Evolutionary conservation across 2,329 filamentous ascomycete genomes (phyloP), one percentile per base, ranked within the genome.

Genomic region (Fusarium pseudograminearum): DNA sequence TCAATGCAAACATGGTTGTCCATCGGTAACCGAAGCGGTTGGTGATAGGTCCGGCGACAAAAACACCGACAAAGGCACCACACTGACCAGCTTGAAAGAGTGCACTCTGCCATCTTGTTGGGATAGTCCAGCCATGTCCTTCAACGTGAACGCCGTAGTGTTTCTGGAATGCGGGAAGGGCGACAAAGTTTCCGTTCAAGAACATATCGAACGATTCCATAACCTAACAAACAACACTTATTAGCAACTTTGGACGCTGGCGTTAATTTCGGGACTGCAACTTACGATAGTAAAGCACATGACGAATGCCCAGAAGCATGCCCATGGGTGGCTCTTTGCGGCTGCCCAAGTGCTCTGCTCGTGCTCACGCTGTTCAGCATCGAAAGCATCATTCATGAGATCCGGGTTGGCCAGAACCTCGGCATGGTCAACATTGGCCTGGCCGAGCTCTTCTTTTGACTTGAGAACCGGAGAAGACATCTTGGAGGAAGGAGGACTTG

Each of bases 151-250:
- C 74, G 12, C 83, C 83, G 36, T 80, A 85, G 2, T 63, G 45
- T 9, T 74, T 47, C 24, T 79, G 73, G 56, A 85, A 84, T 1
- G 73, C 74, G 3, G 59, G 46, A 0, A 82, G 77, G 4, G 83
- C 83, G 54, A 84, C 78, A 24, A 84, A 84, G 67, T 82, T 83
- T 40, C 80, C 80, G 48, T 80, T 83, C 20, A 85, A 70, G 65
- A 84, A 84, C 78, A 84, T 82, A 54, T 82, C 80, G 76, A 83
- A 85, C 0, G 82, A 81, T 66, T 85, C 83, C 83, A 85, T 85
- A 51, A 85, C 80, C 83, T 84, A n/a, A 10, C 20, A 14, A 28
- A 9, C 9, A 14, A 22, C 18, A 9, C 16, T 2, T 4, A 12
- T 74, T 56, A 69, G 68, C 30, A n/a, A 12, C 22, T 34, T 16